Conservation (phyloP, 805 yeast genomes). For the Yamadazyma tumulicola region DNA sequence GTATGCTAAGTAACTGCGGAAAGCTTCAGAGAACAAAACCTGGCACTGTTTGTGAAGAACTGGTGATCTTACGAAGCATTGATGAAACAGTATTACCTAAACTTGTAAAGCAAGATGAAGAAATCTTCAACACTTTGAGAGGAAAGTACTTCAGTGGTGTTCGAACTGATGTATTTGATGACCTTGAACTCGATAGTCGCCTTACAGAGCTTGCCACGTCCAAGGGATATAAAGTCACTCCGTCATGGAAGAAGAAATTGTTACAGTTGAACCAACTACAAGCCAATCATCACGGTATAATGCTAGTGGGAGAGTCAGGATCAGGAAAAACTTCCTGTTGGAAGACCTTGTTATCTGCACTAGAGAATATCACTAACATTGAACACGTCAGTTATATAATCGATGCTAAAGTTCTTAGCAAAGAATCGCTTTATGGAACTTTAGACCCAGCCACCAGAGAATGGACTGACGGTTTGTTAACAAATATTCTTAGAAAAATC, state of each 20-base stretch:
- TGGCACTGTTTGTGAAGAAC: constrained; percentile 1
- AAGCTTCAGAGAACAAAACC: constrained; percentile 25
- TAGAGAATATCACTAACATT: constrained; percentile 28
- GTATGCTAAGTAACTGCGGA: constrained; percentile 60
- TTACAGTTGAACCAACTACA: constrained; percentile 62
- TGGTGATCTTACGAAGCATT: constrained; percentile 49
- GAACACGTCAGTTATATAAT: constrained; percentile 45
- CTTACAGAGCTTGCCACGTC: constrained; percentile 1
- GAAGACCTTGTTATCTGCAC: constrained; percentile 44
- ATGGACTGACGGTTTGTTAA: constrained; percentile 88
- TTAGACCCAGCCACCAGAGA: constrained; percentile 78
- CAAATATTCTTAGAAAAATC: constrained; percentile 59
- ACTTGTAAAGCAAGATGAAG: constrained; percentile 51
- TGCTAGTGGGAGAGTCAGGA: constrained; percentile 75
- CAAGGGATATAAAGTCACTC: constrained; percentile 1
- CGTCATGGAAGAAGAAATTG: constrained; percentile 8
- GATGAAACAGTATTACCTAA: constrained; percentile 67
- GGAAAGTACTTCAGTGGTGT: constrained; percentile 22
- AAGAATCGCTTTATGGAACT: constrained; percentile 63
- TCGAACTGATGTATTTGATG: constrained; percentile 15
- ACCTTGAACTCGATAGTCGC: constrained; percentile 19
- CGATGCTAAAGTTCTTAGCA: constrained; percentile 74
- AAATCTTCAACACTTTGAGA: constrained; percentile 26
- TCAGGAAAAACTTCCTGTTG: constrained; percentile 67
- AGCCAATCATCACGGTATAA: constrained; percentile 68